These are phyloP conservation scores for Sporothrix luriei DNA, from an alignment of 2,329 filamentous ascomycete genomes.

Conservation along the genomic window DNA sequence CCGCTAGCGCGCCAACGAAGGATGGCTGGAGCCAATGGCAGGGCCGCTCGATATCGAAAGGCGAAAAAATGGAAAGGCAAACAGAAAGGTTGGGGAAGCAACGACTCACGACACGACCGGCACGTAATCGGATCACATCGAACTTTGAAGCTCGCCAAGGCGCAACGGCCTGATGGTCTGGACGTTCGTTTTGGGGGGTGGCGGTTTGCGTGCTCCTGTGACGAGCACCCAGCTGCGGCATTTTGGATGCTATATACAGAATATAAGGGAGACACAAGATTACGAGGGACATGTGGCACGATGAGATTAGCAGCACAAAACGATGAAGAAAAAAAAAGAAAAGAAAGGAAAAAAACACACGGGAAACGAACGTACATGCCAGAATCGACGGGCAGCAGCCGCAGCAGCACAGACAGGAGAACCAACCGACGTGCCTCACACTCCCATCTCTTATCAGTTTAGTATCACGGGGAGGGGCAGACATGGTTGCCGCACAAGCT, in stretches of 20 bases:
- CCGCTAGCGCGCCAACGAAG: constrained; percentile 29
- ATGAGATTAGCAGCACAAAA: neutral
- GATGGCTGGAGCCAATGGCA: constrained; percentile 29
- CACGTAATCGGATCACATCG: constrained; percentile 11
- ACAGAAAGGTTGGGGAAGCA: constrained; percentile 20
- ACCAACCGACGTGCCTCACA: constrained; percentile 9
- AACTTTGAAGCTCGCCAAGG: neutral
- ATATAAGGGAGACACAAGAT: neutral
- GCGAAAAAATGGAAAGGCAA: constrained; percentile 23
- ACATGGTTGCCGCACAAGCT: constrained; percentile 20
- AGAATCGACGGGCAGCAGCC: neutral
- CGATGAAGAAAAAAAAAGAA: neutral
- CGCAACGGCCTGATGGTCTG: neutral
- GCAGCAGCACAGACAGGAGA: neutral
- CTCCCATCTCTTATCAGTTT: neutral
- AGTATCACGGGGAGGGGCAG: constrained; percentile 22
- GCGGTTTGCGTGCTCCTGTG: neutral
- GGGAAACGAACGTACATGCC: neutral
- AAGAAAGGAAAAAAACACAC: neutral
- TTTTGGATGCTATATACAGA: neutral
- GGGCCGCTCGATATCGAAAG: constrained; percentile 31
- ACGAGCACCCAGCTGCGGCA: constrained; percentile 18
- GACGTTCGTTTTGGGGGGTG: neutral
- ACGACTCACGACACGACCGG: constrained; percentile 12
- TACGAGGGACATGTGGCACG: constrained; percentile 4